phyloP scores from a whole-genome alignment of 1,284 basidiomycete species.

The Boletus sp. region DNA sequence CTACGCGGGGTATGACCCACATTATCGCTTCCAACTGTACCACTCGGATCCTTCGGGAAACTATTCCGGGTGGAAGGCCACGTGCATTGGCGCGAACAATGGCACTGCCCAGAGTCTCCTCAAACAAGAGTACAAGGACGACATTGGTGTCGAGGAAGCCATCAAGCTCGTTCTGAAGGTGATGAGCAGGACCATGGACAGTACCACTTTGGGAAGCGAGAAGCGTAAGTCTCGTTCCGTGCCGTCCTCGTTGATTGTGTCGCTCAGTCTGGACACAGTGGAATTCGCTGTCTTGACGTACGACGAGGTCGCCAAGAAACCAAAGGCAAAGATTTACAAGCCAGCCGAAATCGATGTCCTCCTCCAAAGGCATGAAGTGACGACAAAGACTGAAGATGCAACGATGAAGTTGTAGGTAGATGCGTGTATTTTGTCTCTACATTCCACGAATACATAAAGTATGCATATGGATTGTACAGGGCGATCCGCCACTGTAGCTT shows the following conservation, averaged over 20 bases:
- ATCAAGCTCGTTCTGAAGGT: slow-evolving; percentile 90
- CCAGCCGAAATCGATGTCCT: slow-evolving; percentile 91
- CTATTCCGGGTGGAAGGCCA: slow-evolving; percentile 99
- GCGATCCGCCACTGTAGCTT: slow-evolving; percentile 1
- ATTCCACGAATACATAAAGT: not conserved
- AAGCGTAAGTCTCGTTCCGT: slow-evolving; percentile 66
- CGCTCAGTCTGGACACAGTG: slow-evolving; percentile 53
- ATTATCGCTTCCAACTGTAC: slow-evolving; percentile 97
- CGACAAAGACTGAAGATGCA: slow-evolving; percentile 82
- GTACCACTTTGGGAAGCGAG: slow-evolving; percentile 93
- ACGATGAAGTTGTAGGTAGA: slow-evolving; percentile 59
- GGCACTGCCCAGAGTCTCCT: slow-evolving; percentile 92
- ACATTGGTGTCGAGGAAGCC: slow-evolving; percentile 89
- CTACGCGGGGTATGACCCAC: slow-evolving; percentile 96
- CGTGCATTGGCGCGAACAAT: slow-evolving; percentile 97
- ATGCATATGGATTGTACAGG: not conserved
- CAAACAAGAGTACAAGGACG: slow-evolving; percentile 99
- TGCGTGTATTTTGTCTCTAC: slow-evolving; percentile 5
- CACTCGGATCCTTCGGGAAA: slow-evolving; percentile 99
- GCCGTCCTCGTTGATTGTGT: slow-evolving; percentile 5
- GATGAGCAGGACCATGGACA: slow-evolving; percentile 99
- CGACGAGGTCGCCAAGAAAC: slow-evolving; percentile 76
- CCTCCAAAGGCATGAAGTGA: slow-evolving; percentile 82
- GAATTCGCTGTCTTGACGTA: slow-evolving; percentile 95
- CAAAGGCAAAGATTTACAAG: slow-evolving; percentile 91